A percentile compares a stretch with the other conserved stretches of the same genome.
phyloP scores from a whole-genome alignment of 352 stramenopile species.

The Plasmopara muralis region DNA sequence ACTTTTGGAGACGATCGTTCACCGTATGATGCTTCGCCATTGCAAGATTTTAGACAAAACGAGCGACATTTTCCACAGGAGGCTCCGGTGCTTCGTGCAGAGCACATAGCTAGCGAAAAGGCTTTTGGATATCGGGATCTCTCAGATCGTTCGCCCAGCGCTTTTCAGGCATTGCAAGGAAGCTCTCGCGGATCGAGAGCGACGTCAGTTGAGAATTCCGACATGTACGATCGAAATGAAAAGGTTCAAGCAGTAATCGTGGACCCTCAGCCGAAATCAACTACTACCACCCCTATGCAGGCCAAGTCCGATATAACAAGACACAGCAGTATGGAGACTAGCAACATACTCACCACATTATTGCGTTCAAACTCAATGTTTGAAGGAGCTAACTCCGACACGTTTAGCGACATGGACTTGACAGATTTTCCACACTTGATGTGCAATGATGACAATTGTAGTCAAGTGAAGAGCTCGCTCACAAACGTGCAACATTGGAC shows the following conservation, averaged over 20 bases:
- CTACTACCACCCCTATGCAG: constrained; percentile 18
- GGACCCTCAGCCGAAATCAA: constrained; percentile 20
- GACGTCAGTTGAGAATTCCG: not conserved
- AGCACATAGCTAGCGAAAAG: constrained; percentile 10
- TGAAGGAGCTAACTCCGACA: constrained; percentile 51
- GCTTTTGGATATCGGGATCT: constrained; percentile 45
- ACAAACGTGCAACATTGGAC: constrained; percentile 36
- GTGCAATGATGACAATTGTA: constrained; percentile 40
- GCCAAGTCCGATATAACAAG: constrained; percentile 14
- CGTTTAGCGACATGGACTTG: constrained; percentile 71
- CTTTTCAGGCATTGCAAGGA: constrained; percentile 57
- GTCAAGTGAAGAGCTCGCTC: constrained; percentile 23
- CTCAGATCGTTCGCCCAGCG: constrained; percentile 55
- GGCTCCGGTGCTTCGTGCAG: not conserved
- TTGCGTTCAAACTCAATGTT: constrained; percentile 45
- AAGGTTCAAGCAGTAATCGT: constrained; percentile 14
- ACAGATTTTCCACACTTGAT: constrained; percentile 66
- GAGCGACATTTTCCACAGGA: constrained; percentile 4
- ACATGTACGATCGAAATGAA: constrained; percentile 16
- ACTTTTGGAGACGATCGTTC: constrained; percentile 22
- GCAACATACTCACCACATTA: constrained; percentile 13
- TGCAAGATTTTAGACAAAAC: constrained; percentile 13
- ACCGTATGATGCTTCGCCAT: constrained; percentile 15
- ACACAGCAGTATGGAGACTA: constrained; percentile 30
- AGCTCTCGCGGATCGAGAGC: constrained; percentile 20